phyloP scores from a whole-genome alignment of 1,139 yeast species.

The Magnusiomyces sp. region DNA sequence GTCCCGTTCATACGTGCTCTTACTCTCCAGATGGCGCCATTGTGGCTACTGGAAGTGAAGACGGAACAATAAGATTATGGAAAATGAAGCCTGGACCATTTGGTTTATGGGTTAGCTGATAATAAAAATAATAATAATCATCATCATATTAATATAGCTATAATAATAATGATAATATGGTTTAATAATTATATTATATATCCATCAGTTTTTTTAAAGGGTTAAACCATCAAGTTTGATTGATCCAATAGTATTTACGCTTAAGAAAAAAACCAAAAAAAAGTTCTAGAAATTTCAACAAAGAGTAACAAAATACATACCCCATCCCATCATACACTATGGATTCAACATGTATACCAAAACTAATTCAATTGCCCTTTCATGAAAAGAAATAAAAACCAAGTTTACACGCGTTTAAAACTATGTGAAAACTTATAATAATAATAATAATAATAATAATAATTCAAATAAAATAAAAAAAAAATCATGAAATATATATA shows the following conservation, averaged over 20 bases:
- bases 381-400: background rate
- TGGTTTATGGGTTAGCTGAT: constrained; percentile 28
- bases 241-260: too few species aligned
- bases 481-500: background rate
- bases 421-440: background rate
- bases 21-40: constrained; percentile 33
- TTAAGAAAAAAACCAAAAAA: background rate
- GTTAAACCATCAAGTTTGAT: too few species aligned
- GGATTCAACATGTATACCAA: too few species aligned
- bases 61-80: constrained; percentile 64
- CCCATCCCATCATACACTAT: too few species aligned
- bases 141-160: background rate
- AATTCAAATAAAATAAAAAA: background rate
- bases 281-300: background rate
- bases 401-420: background rate
- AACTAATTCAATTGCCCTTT: too few species aligned
- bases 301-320: background rate
- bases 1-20: constrained; percentile 32
- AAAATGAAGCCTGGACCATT: constrained; percentile 28
- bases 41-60: constrained; percentile 61
- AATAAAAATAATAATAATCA: background rate
- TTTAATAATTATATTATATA: background rate
- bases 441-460: background rate
- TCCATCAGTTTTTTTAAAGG: too few species aligned
- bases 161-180: background rate